Base-by-base conservation (phyloP, 176 grass and related monocot genomes). In the Melocanna baccifera region DNA sequence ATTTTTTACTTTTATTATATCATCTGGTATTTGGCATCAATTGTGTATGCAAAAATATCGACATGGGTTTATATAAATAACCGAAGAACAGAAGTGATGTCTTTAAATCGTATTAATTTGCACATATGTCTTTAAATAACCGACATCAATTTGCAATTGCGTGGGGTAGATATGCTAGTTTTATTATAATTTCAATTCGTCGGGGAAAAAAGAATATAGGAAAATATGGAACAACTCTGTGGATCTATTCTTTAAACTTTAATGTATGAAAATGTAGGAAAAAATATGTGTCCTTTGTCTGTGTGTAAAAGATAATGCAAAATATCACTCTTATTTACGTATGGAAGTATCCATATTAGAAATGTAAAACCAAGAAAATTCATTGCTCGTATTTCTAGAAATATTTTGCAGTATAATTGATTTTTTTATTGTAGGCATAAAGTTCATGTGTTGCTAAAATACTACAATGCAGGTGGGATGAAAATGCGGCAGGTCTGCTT, bases 391-490 rank as follows among this genome's bases (percentile, higher is more conserved):
- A 23, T 50, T 34, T 79, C 16, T 48, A 65, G 59, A 64, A 2
- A 20, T 18, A 36, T 34, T 48, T 48, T 20, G 2, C 16, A 69
- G 39, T 22, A n/a, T 30, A 52, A 2, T 30, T 79, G 19, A 80
- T 12, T 11, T 45, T 2, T 51, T 79, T 66, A 20, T n/a, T 28
- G 34, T 80, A 55, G n/a, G 18, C 72, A 75, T 50, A 5, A 50
- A 50, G 13, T 50, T 50, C 4, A 47, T 16, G 34, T 9, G 15
- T 32, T 61, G 3, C 9, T 26, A 25, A 69, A 45, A 59, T 62
- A 15, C 46, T 65, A 57, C 28, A 36, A 74, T 89, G 59, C 50
- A 89, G 87, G 28, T 89, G 81, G 75, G 50, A 80, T 59, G 81
- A 80, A 80, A 74, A 40, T 29, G 81, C 81, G 12, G 9, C 41